Evolutionary conservation across 768 basidiomycete genomes (phyloP), one percentile per base, ranked within the genome.

Genomic region (Boletellus ananas): DNA sequence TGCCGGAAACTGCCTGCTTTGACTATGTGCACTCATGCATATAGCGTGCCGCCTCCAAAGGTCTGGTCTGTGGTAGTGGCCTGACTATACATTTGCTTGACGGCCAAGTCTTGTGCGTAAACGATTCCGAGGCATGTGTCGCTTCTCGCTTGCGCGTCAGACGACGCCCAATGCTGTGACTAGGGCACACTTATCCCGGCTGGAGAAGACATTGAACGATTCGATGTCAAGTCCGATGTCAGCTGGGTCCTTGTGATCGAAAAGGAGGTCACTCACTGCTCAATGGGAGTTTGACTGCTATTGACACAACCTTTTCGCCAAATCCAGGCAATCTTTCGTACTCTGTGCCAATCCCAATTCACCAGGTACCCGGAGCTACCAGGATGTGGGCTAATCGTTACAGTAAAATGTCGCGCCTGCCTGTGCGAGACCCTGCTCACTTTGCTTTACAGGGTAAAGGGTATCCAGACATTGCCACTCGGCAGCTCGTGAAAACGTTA

Each of bases 391-490:
- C 63, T 94, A 17, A 73, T 93, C 37, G 77, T 95, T 59, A 95
- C 94, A 5, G 94, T 90, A 17, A 43, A 54, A 42, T 7, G 13
- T n/a, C 13, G 12, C 16, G 0, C 25, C 13, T 25, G 10, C 25
- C 37, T 31, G 25, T 34, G 17, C 41, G n/a, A 33, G 23, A 42
- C 7, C 8, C 39, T 7, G 14, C 50, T 62, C 40, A 63, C 29
- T 29, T 40, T 2, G 17, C 13, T 43, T 33, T 46, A 10, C 57
- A 96, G 94, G 96, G 96, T 0, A 98, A 96, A 65, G 96, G 96
- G 3, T 98, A 95, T 68, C 96, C 96, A 0, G 96, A 99, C 63
- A 69, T 96, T 4, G 87, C 93, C 3, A 95, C 96, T 1, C 79
- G 93, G 7, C 84, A 94, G 56, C 76, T 98, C 7, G 79, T 94